These are phyloP conservation scores for Tuber indicum DNA, from an alignment of 495 filamentous ascomycete species.

Conservation along the genomic window DNA sequence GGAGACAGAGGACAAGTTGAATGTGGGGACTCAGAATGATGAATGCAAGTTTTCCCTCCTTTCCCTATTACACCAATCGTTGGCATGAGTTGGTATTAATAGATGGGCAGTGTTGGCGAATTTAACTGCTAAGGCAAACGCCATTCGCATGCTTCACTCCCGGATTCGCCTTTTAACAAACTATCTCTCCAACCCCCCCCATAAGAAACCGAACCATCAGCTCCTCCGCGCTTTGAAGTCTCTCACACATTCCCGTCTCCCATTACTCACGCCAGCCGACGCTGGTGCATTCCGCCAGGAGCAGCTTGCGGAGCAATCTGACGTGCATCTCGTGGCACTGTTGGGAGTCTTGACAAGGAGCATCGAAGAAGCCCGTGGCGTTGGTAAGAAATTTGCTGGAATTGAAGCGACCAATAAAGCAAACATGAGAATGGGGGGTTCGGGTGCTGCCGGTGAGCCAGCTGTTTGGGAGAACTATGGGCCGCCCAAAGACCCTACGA, in stretches of 20 bases:
- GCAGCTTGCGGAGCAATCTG: conserved; percentile 62
- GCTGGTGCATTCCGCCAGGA: conserved; percentile 52
- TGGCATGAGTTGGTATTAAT: not conserved
- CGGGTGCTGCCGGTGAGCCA: conserved; percentile 6
- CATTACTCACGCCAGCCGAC: conserved; percentile 54
- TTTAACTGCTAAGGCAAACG: conserved; percentile 81
- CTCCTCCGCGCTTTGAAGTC: conserved; percentile 62
- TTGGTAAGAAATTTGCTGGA: conserved; percentile 65
- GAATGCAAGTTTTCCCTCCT: conserved; percentile 44
- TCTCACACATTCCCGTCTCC: conserved; percentile 55
- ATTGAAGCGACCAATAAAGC: conserved; percentile 50
- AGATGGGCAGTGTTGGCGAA: conserved; percentile 53
- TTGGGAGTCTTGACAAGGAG: conserved; percentile 62
- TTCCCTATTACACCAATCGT: not conserved
- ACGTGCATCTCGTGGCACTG: conserved; percentile 67
- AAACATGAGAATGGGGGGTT: conserved; percentile 19
- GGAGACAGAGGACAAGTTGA: conserved; percentile 18
- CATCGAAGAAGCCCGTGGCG: conserved; percentile 58
- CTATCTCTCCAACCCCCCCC: conserved; percentile 68
- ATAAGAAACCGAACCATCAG: conserved; percentile 44
- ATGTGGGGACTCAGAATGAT: conserved; percentile 35
- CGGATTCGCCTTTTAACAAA: conserved; percentile 73
- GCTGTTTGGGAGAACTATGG: conserved; percentile 10
- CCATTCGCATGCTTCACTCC: conserved; percentile 80
- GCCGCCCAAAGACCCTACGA: conserved; percentile 3